A percentile compares a stretch with the other conserved stretches of the same genome.
phyloP scores from a whole-genome alignment of 768 basidiomycete genomes.

The Amanita molliuscula region DNA sequence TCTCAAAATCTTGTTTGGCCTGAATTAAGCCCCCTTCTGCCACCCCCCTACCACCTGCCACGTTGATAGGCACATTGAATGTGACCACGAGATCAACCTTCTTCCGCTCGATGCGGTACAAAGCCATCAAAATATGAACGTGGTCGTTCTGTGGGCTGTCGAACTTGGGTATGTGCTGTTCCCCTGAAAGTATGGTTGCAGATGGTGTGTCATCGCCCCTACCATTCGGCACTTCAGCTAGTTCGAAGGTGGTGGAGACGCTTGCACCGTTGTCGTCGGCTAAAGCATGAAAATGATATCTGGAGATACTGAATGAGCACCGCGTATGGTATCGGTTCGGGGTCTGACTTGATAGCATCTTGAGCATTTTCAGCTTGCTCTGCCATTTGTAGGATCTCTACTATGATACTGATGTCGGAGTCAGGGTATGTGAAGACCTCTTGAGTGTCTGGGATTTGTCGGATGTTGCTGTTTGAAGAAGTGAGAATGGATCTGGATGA shows the following conservation, averaged over 20 bases:
- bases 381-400: constrained; percentile 79
- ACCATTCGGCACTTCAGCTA: constrained; percentile 29
- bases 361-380: constrained; percentile 32
- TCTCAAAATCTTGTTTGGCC: constrained; percentile 39
- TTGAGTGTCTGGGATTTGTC: constrained; percentile 91
- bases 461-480: constrained; percentile 19
- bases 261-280: constrained; percentile 84
- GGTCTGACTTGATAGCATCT: constrained; percentile 41
- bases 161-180: constrained; percentile 72
- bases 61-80: constrained; percentile 63
- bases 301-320: constrained; percentile 21
- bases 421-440: constrained; percentile 79
- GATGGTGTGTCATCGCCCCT: constrained; percentile 41
- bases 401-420: constrained; percentile 63
- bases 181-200: constrained; percentile 55
- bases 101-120: constrained; percentile 69
- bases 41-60: constrained; percentile 35
- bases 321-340: background rate
- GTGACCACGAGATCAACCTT: constrained; percentile 76
- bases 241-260: constrained; percentile 32
- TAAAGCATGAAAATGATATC: constrained; percentile 85
- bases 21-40: constrained; percentile 23
- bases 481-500: background rate
- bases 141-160: constrained; percentile 48
- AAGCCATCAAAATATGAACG: constrained; percentile 68